A percentile compares a stretch with the other conserved stretches of the same genome.
These are phyloP conservation scores for Aspergillus affinis DNA, from an alignment of 495 filamentous ascomycete species.

Conservation along the genomic window DNA sequence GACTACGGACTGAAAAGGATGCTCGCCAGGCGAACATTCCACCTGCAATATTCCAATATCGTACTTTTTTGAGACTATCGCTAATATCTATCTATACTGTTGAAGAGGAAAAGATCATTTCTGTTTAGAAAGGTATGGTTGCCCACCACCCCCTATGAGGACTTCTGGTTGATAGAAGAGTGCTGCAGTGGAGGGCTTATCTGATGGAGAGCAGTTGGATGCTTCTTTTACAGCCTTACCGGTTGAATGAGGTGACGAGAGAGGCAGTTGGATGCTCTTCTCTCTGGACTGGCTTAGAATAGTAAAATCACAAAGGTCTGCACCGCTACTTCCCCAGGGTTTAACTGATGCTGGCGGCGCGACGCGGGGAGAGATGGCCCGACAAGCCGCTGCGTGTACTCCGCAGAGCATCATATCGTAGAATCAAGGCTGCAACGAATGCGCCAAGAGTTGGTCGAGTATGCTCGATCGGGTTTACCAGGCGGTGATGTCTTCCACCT, in stretches of 20 bases:
- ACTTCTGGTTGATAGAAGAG: conserved; percentile 8
- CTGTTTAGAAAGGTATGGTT: conserved; percentile 14
- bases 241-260: conserved; percentile 33
- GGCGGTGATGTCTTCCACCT: conserved; percentile 95
- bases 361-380: conserved; percentile 13
- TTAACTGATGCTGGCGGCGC: conserved; percentile 10
- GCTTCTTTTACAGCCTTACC: conserved; percentile 51
- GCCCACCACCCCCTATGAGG: conserved; percentile 23
- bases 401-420: conserved; percentile 9
- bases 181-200: conserved; percentile 28
- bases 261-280: conserved; percentile 52
- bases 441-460: conserved; percentile 15
- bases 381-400: conserved; percentile 8
- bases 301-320: conserved; percentile 38
- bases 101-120: conserved; percentile 11
- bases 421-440: conserved; percentile 34
- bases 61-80: neutral
- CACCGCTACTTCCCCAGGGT: conserved; percentile 40
- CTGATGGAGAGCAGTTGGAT: conserved; percentile 54
- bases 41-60: neutral
- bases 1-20: too few species aligned
- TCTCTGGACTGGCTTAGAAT: conserved; percentile 45
- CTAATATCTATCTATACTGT: conserved; percentile 12
- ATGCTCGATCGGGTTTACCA: conserved; percentile 58
- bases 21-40: neutral